Conservation (phyloP, 2,329 filamentous ascomycete genomes). For the Elsinoe batatas region DNA sequence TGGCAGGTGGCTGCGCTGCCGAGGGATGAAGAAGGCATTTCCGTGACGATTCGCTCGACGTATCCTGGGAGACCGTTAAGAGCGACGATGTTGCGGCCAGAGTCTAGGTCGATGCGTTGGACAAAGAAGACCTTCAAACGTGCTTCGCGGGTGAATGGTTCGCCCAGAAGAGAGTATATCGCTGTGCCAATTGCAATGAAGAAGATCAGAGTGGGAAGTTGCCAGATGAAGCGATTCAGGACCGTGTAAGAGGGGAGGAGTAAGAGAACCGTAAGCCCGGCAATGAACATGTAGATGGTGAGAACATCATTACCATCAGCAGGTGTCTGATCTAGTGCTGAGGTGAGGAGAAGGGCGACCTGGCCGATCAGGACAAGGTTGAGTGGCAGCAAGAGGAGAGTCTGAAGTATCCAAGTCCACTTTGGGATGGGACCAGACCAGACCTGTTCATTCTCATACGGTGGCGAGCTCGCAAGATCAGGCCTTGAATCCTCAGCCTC, state of each 20-base stretch:
- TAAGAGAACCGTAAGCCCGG: conserved; percentile 58
- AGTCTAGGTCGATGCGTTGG: conserved; percentile 67
- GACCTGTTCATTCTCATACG: conserved; percentile 63
- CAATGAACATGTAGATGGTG: conserved; percentile 60
- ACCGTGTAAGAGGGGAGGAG: conserved; percentile 73
- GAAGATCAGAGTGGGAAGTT: conserved; percentile 68
- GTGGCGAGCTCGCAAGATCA: conserved; percentile 23
- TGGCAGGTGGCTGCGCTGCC: conserved; percentile 43
- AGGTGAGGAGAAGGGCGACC: conserved; percentile 60
- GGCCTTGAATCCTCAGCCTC: conserved; percentile 19
- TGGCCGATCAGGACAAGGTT: conserved; percentile 69
- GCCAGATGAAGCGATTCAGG: conserved; percentile 74
- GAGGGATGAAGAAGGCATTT: conserved; percentile 56
- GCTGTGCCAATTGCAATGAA: conserved; percentile 63
- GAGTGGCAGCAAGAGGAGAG: conserved; percentile 69
- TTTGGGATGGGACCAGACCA: conserved; percentile 74
- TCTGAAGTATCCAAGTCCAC: conserved; percentile 83
- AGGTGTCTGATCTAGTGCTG: conserved; percentile 68
- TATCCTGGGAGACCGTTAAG: conserved; percentile 60
- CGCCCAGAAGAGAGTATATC: conserved; percentile 76
- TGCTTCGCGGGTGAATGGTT: conserved; percentile 73
- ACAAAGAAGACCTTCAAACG: conserved; percentile 82
- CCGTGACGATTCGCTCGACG: conserved; percentile 54
- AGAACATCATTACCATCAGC: conserved; percentile 69
- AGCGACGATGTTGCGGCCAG: conserved; percentile 57